Evolutionary conservation across 2,329 filamentous ascomycete genomes (phyloP), one percentile per base, ranked within the genome.

Genomic region (Trichothecium sympodiale): DNA sequence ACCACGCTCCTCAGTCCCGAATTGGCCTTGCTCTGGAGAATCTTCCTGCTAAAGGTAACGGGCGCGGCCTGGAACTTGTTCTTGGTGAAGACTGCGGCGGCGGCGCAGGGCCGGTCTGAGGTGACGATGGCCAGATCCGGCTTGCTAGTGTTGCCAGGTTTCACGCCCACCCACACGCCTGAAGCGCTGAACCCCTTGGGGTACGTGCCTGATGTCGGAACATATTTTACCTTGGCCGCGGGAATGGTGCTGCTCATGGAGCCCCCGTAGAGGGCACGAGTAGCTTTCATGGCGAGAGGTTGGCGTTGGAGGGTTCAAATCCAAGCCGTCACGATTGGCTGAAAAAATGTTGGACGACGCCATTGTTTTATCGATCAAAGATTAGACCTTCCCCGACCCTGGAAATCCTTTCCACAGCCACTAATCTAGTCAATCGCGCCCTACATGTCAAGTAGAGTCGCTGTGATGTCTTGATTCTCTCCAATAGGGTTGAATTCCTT

Each of bases 61-160:
- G 91, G 91, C 9, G 91, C 91, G 14, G 91, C 91, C 61, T 95
- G 88, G 64, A 98, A 98, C 59, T 89, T 88, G 66, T 98, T 98
- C 60, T 87, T 93, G 37, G 91, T 98, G 64, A 96, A 95, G 31
- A 96, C 88, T 6, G 87, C 91, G 1, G 88, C 86, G 8, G 82
- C 88, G 6, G 84, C 73, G 58, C 87, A 95, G 37, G 88, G 86
- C 35, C 70, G 71, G 50, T 94, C 85, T 6, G 91, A 96, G 14
- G 81, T 79, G 44, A 98, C 73, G 46, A 98, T 71, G 26, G 88
- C 86, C 34, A 98, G 73, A 56, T 98, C 91, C 23, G 89, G 87
- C 59, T 88, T 88, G 43, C 76, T 83, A 34, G 83, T 94, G 62
- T 96, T 96, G 45, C 80, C 80, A 12, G 87, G 77, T 65, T 98